Evolutionary conservation across 106 monocot species (phyloP).

Genomic region (Platanthera zijinensis): DNA sequence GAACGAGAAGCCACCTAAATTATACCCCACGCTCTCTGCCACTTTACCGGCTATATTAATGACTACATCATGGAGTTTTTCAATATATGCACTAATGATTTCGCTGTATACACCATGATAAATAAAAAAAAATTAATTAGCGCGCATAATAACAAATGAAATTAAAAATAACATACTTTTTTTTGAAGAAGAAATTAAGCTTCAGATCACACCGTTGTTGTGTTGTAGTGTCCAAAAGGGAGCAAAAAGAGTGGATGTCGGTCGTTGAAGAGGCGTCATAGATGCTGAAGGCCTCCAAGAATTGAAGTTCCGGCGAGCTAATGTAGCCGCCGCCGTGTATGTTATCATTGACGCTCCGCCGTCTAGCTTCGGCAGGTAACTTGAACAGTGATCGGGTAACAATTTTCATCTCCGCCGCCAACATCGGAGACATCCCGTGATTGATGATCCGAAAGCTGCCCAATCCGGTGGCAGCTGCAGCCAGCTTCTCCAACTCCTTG

Average conservation of each 20-base stretch:
- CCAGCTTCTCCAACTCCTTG: constrained; percentile 12
- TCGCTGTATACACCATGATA: constrained; percentile 20
- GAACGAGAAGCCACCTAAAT: constrained; percentile 21
- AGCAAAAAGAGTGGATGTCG: constrained; percentile 43
- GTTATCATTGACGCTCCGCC: constrained; percentile 21
- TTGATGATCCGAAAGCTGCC: constrained; percentile 44
- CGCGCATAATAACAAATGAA: background rate
- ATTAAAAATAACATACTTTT: too few species aligned
- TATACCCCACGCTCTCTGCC: constrained; percentile 30
- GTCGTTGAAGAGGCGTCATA: constrained; percentile 24
- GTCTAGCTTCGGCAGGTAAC: constrained; percentile 38
- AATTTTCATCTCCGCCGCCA: constrained; percentile 41
- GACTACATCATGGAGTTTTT: constrained; percentile 21
- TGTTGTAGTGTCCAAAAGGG: constrained; percentile 21
- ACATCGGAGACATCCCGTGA: constrained; percentile 31
- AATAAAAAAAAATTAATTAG: background rate
- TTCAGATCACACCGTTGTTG: constrained; percentile 16
- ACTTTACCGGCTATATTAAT: constrained; percentile 33
- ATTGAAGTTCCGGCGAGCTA: constrained; percentile 22
- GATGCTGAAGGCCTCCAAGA: constrained; percentile 42
- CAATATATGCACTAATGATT: constrained; percentile 27
- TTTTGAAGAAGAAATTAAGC: background rate
- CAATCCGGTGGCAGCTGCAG: constrained; percentile 15
- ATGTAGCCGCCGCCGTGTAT: constrained; percentile 37
- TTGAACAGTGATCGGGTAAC: constrained; percentile 31